Evolutionary conservation across 352 stramenopile genomes (phyloP), one percentile per base, ranked within the genome.

Genomic region (Peronospora farinosa): DNA sequence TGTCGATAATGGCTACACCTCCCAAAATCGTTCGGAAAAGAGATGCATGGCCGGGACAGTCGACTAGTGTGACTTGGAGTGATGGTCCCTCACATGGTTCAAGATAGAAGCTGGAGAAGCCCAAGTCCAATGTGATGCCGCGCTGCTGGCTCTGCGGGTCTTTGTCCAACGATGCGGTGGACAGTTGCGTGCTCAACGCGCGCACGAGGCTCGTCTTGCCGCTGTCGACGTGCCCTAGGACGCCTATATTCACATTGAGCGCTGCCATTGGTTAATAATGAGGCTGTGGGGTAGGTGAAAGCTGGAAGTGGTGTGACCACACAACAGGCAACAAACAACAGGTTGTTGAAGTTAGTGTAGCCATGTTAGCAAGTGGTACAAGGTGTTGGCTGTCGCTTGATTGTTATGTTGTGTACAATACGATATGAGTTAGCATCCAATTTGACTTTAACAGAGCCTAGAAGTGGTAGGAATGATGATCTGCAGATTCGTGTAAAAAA

Each of bases 11-110:
- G 69, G 98, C 92, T 35, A 96, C 92, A 46, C 96, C 96, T 27
- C 93, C 95, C 32, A 99, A 96, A 49, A 99, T 98, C n/a, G 96
- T 99, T 50, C 96, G 88, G 57, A 99, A 99, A 8, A 99, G 72
- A 13, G 88, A 97, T 17, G 96, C 96, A 64, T 99, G 97, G 3
- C 97, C 97, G 1, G 97, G 97, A 70, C 97, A 95, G 65, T 96
- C 87, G 9, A 97, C 90, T 9, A 98, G 62, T 16, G 96, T 99
- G 51, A 98, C 88, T 65, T 98, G 95, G 6, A 98, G 53, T 37
- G 38, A 49, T 50, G 72, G 56, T 30, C 47, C 48, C 27, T 47
- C 56, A 6, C 16, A 33, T 2, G 50, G 27, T 5, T 79, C 52
- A 28, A 98, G 61, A 5, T 75, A 78, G 66, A 99, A 98, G 36